phyloP scores from a whole-genome alignment of 1,284 basidiomycete species.

The Ustilago esculenta region DNA sequence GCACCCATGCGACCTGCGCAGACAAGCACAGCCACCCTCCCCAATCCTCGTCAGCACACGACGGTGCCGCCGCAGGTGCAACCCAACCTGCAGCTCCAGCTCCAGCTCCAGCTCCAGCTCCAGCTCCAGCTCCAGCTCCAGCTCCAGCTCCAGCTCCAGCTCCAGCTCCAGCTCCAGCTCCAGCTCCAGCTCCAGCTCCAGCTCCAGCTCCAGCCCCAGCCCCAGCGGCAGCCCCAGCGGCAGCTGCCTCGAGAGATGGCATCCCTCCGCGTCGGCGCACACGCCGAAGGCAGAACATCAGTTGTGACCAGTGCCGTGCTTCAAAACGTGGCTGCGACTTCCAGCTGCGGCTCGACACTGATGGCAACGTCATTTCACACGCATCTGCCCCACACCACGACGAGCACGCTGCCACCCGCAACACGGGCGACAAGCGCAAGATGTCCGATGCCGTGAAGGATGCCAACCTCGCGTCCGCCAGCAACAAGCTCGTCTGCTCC shows the following conservation, averaged over 20 bases:
- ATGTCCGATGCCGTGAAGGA: conserved; percentile 38
- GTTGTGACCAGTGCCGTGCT: conserved; percentile 51
- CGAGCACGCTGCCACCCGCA: conserved; percentile 9
- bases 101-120: too few species aligned
- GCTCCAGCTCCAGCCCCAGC: too few species aligned
- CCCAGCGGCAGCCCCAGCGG: conserved; percentile 6
- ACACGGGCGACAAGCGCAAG: conserved; percentile 43
- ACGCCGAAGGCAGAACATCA: conserved; percentile 48
- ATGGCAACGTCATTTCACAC: conserved; percentile 36
- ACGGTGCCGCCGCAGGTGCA: neutral
- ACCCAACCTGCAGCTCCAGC: neutral
- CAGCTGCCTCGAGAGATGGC: conserved; percentile 26
- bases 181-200: too few species aligned
- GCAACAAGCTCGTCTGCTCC: conserved; percentile 41
- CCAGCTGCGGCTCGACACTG: conserved; percentile 44
- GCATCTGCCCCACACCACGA: conserved; percentile 1
- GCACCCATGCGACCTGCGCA: neutral
- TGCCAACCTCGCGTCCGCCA: neutral
- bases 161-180: too few species aligned
- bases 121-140: too few species aligned
- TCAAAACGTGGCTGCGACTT: conserved; percentile 52
- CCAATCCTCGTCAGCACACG: neutral
- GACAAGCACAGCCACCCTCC: neutral
- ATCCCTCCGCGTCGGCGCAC: conserved; percentile 40
- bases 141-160: too few species aligned